phyloP scores from a whole-genome alignment of 1,284 basidiomycete genomes.

The Apiotrichum gamsii region DNA sequence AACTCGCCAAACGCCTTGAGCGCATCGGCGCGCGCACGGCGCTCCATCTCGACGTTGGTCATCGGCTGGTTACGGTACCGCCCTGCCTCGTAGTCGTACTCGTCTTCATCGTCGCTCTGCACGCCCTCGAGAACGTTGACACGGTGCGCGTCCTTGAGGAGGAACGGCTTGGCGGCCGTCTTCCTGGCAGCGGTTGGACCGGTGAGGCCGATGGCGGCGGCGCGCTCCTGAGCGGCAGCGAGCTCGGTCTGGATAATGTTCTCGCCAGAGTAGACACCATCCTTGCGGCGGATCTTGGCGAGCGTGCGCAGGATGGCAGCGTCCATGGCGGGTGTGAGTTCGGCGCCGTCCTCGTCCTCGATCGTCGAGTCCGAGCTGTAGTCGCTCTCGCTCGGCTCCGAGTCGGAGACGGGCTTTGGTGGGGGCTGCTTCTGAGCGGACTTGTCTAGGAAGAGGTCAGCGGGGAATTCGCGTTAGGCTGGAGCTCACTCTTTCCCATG shows the following conservation, averaged over 20 bases:
- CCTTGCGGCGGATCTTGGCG: constrained; percentile 73
- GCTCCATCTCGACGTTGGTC: constrained; percentile 76
- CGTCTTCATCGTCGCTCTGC: constrained; percentile 13
- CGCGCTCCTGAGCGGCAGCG: constrained; percentile 34
- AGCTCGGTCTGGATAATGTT: constrained; percentile 67
- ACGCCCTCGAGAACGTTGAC: constrained; percentile 41
- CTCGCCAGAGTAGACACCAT: constrained; percentile 64
- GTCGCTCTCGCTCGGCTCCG: constrained; percentile 17
- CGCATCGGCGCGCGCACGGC: constrained; percentile 68
- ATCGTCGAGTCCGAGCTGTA: constrained; percentile 56
- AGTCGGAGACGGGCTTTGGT: constrained; percentile 17
- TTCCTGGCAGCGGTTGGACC: background rate
- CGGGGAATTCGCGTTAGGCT: no score
- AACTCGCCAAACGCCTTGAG: constrained; percentile 59
- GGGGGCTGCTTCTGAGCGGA: no score
- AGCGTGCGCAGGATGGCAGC: constrained; percentile 91
- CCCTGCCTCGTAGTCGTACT: constrained; percentile 6
- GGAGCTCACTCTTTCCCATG: constrained; percentile 2
- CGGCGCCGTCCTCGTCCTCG: constrained; percentile 92
- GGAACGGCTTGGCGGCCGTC: constrained; percentile 38
- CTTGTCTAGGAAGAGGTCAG: no score
- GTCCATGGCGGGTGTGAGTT: constrained; percentile 89
- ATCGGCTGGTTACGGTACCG: constrained; percentile 44
- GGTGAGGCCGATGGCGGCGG: constrained; percentile 23
- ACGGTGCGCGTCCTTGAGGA: constrained; percentile 50